Percentiles rank a stretch among this genome's conserved stretches.
These are phyloP conservation scores for Phaffomyces opuntiae DNA, from an alignment of 805 yeast species.

Conservation along the genomic window DNA sequence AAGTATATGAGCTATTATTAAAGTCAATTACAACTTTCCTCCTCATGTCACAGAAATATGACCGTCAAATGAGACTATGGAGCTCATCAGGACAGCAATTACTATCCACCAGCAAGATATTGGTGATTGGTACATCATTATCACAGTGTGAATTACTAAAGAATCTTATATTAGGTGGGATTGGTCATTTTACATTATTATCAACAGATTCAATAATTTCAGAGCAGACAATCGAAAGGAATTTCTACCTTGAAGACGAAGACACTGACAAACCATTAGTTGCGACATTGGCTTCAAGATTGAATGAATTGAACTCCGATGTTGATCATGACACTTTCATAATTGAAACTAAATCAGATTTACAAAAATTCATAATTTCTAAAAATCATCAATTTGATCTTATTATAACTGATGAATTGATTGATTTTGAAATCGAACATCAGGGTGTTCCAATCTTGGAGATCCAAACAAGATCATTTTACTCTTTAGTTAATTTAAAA, in stretches of 20 bases:
- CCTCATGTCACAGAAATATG: conserved; percentile 43
- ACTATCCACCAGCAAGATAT: neutral
- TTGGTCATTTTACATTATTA: conserved; percentile 53
- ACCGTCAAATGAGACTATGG: conserved; percentile 88
- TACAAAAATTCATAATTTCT: conserved; percentile 8
- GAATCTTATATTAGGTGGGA: conserved; percentile 71
- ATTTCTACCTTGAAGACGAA: conserved; percentile 50
- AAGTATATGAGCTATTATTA: too few species aligned
- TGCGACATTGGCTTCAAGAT: conserved; percentile 28
- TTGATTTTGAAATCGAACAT: conserved; percentile 23
- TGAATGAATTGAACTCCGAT: conserved; percentile 58
- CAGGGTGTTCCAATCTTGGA: conserved; percentile 43
- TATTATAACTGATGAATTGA: conserved; percentile 38
- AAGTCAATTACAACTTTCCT: neutral
- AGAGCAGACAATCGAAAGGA: conserved; percentile 41
- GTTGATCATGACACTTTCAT: conserved; percentile 24
- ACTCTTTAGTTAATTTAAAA: conserved; percentile 43
- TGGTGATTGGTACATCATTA: conserved; percentile 3
- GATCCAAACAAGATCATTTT: conserved; percentile 53
- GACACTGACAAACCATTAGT: conserved; percentile 40
- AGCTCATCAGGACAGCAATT: conserved; percentile 61
- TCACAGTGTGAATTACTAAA: conserved; percentile 52
- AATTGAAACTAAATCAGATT: neutral
- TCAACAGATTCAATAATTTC: conserved; percentile 39
- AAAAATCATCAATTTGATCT: conserved; percentile 32